phyloP scores from a whole-genome alignment of 164 flowering plant genomes.

The Annona cherimola region DNA sequence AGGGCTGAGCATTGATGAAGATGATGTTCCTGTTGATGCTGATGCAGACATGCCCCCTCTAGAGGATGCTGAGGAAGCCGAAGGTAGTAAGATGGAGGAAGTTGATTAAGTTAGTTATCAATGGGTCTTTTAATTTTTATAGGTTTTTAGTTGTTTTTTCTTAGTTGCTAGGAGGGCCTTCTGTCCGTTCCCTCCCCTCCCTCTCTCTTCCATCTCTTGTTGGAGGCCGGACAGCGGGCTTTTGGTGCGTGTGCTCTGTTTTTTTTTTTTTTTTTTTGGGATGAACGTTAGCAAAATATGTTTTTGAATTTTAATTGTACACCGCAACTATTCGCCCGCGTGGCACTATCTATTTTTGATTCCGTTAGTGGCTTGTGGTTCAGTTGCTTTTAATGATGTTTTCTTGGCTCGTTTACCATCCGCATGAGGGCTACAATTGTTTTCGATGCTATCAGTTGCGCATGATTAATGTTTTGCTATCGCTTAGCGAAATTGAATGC shows the following conservation, averaged over 20 bases:
- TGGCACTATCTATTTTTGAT: not conserved
- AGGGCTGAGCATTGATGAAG: constrained; percentile 19
- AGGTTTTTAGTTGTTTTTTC: not conserved
- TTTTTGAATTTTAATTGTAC: not conserved
- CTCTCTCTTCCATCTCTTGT: not conserved
- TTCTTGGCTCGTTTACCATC: too few relatives aligned
- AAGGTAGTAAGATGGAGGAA: constrained; percentile 32
- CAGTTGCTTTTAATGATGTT: too few relatives aligned
- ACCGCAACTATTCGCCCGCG: not conserved
- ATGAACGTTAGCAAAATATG: not conserved
- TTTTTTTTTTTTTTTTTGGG: not conserved
- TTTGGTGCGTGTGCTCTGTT: not conserved
- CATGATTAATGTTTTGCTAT: too few relatives aligned
- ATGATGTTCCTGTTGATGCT: constrained; percentile 6
- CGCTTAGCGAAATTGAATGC: too few relatives aligned
- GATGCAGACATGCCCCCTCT: constrained; percentile 15
- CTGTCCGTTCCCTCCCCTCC: not conserved
- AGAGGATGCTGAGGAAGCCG: constrained; percentile 19
- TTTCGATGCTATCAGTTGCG: too few relatives aligned
- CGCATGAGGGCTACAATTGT: too few relatives aligned
- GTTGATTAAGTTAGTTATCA: constrained; percentile 10
- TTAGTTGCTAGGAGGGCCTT: not conserved
- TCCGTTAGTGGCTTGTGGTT: too few relatives aligned
- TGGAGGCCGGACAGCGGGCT: not conserved
- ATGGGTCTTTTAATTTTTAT: not conserved